Conservation (phyloP, 2,329 filamentous ascomycete genomes). For the Stenocarpella maydis region DNA sequence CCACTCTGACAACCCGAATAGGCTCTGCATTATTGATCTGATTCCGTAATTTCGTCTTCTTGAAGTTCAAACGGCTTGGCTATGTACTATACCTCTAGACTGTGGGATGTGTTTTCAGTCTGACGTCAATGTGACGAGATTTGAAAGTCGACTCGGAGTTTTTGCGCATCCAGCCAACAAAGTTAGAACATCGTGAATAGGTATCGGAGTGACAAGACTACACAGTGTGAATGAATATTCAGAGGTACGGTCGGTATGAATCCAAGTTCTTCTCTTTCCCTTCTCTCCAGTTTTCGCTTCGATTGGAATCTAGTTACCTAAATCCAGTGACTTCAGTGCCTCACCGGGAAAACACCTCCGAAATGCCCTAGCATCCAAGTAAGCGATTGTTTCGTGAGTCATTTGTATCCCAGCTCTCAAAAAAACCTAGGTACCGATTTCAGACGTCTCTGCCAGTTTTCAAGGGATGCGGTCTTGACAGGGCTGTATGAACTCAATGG, state of each 20-base stretch:
- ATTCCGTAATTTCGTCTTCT: background rate
- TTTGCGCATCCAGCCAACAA: no score
- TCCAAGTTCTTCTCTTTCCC: no score
- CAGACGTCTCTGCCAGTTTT: background rate
- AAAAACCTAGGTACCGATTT: no score
- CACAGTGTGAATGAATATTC: no score
- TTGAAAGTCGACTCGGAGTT: background rate
- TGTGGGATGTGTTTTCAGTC: background rate
- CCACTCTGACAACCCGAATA: background rate
- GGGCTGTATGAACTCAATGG: background rate
- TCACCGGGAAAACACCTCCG: background rate
- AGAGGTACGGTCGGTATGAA: no score
- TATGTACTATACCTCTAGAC: background rate
- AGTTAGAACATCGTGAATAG: no score
- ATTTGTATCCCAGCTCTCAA: background rate
- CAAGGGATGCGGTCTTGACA: background rate
- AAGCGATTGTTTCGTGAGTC: background rate
- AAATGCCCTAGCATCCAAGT: background rate
- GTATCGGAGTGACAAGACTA: no score
- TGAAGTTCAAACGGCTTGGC: background rate
- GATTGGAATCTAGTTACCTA: no score
- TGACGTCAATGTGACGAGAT: slow-evolving; percentile 1
- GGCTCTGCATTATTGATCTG: background rate
- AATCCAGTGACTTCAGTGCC: no score
- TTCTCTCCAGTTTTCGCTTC: no score